Conservation (phyloP, 2,329 filamentous ascomycete genomes). For the Phaeophleospora eucalypticola region DNA sequence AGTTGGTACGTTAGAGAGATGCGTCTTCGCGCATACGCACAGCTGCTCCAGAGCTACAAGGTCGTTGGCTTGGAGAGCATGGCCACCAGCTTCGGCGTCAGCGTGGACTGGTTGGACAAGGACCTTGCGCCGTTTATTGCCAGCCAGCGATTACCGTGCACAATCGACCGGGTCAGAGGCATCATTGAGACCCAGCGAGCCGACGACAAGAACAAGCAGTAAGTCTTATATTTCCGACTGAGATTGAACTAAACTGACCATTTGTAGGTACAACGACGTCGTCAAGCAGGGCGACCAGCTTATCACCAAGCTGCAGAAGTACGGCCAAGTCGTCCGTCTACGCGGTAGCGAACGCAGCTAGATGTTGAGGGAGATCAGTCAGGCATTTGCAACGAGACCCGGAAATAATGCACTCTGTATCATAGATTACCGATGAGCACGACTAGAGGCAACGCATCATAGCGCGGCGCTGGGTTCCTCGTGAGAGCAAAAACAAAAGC, state of each 20-base stretch:
- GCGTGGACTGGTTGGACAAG: slow-evolving; percentile 90
- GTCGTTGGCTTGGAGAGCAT: slow-evolving; percentile 96
- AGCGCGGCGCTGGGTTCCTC: slow-evolving; percentile 18
- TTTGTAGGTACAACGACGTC: slow-evolving; percentile 82
- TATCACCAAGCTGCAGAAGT: slow-evolving; percentile 99
- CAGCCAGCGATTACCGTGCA: slow-evolving; percentile 88
- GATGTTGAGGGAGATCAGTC: not conserved
- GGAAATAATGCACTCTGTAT: slow-evolving; percentile 8
- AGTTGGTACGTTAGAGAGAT: slow-evolving; percentile 98
- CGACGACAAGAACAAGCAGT: slow-evolving; percentile 98
- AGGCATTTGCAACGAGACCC: not conserved
- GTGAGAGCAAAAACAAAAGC: slow-evolving; percentile 24
- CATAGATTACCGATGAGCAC: slow-evolving; percentile 8
- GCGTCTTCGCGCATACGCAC: slow-evolving; percentile 92
- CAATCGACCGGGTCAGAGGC: slow-evolving; percentile 92
- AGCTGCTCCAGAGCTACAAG: slow-evolving; percentile 93
- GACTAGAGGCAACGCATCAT: slow-evolving; percentile 10
- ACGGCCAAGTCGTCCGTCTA: slow-evolving; percentile 91
- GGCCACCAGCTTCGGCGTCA: slow-evolving; percentile 95
- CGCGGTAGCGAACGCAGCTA: slow-evolving; percentile 89
- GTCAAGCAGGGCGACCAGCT: slow-evolving; percentile 96
- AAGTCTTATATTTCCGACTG: slow-evolving; percentile 16
- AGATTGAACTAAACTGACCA: no score
- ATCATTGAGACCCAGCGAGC: slow-evolving; percentile 97
- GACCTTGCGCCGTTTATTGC: slow-evolving; percentile 97